phyloP scores from a whole-genome alignment of 2,329 filamentous ascomycete genomes.

The Thermothelomyces thermophilus region DNA sequence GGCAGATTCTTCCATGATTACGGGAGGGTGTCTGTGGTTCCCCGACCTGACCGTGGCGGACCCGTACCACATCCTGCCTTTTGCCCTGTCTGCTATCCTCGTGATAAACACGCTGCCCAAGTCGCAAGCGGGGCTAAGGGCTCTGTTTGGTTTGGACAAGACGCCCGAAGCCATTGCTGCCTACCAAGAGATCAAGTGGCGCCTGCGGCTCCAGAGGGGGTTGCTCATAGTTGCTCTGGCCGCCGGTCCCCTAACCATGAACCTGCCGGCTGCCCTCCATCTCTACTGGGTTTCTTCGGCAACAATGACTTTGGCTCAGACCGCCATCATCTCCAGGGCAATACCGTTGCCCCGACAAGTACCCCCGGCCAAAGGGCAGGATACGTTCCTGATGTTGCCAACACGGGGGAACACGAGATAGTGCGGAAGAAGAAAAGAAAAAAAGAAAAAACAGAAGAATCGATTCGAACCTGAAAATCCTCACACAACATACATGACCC shows the following conservation, averaged over 20 bases:
- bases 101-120: conserved; percentile 31
- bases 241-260: conserved; percentile 33
- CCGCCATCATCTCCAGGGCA: conserved; percentile 18
- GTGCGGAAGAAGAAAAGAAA: neutral
- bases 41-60: conserved; percentile 46
- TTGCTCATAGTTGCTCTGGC: conserved; percentile 28
- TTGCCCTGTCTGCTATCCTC: conserved; percentile 33
- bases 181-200: neutral
- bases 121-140: conserved; percentile 21
- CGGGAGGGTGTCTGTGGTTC: conserved; percentile 51
- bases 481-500: conserved; percentile 7
- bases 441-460: neutral
- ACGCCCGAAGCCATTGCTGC: neutral
- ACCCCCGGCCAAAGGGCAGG: conserved; percentile 2
- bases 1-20: conserved; percentile 37
- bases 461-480: conserved; percentile 2
- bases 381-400: conserved; percentile 5
- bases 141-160: conserved; percentile 23
- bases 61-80: conserved; percentile 44
- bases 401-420: neutral
- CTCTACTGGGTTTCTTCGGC: conserved; percentile 39
- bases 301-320: conserved; percentile 22
- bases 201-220: conserved; percentile 25
- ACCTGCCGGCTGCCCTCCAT: conserved; percentile 38
- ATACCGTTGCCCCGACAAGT: conserved; percentile 17